Evolutionary conservation across 208 protist species (phyloP), one percentile per base, ranked within the genome.

Genomic region (Porcisia hertigi): DNA sequence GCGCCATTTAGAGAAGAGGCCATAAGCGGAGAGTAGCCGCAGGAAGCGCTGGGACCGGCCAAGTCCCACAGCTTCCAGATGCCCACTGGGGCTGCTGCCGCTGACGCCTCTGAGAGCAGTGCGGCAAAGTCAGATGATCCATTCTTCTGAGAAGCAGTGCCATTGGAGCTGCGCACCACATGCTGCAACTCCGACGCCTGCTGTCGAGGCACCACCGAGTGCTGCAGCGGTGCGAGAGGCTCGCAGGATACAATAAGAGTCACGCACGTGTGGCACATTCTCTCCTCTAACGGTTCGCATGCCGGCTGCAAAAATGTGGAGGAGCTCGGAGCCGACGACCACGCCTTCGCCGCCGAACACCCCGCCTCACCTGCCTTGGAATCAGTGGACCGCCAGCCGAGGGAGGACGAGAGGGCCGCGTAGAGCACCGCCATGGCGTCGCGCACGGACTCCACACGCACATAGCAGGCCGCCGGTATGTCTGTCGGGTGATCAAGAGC

Each of bases 41-140:
- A 82, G 14, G 78, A 57, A 14, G 71, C 55, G 60, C 73, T 78
- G 66, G 81, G 81, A 7, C 72, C 76, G 8, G 81, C 65, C 45
- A 85, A 18, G 49, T 85, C 81, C 81, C 81, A 85, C 70, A 85
- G 49, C 62, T 78, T 76, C 81, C 81, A 85, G 23, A 85, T 75
- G 4, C 81, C 81, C 16, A 75, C 76, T 3, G 63, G 39, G 2
- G 72, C n/a, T 36, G 4, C 30, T 3, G 39, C 34, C 0, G 55
- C 45, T 23, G 64, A 23, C 47, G 47, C 55, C 43, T 6, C 47
- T 54, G 60, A 25, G 23, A 11, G 60, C 64, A 47, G 34, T 58
- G 74, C 65, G 18, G 39, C 39, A 47, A 3, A 36, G 12, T 16
- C 41, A 20, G 11, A 47, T 43, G 41, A 47, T 11, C 41, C 41